These are phyloP conservation scores for Phytophthora sp. DNA, from an alignment of 352 stramenopile genomes.

Conservation along the genomic window DNA sequence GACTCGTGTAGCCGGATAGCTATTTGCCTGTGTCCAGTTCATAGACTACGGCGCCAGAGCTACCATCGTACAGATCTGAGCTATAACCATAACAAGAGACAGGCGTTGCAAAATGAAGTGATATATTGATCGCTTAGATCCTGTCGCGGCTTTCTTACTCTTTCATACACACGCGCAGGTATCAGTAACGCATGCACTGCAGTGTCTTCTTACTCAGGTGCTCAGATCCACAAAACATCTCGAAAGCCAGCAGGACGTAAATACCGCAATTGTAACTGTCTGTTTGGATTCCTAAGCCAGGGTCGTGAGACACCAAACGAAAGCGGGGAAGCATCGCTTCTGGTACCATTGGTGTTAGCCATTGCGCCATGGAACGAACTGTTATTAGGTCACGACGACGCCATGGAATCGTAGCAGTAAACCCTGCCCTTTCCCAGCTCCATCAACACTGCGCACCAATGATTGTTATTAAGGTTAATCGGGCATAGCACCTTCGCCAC, in stretches of 20 bases:
- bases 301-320: background rate
- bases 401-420: slow-evolving; percentile 6
- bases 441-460: slow-evolving; percentile 28
- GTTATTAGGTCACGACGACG: background rate
- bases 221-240: too few species aligned
- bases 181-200: too few species aligned
- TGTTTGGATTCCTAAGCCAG: slow-evolving; percentile 10
- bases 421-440: background rate
- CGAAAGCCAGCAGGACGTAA: too few species aligned
- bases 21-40: background rate
- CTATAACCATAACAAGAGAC: background rate
- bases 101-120: too few species aligned
- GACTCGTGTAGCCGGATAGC: slow-evolving; percentile 6
- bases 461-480: slow-evolving; percentile 19
- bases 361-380: slow-evolving; percentile 7
- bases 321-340: background rate
- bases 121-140: too few species aligned
- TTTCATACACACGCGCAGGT: too few species aligned
- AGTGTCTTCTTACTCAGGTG: background rate
- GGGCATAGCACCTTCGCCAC: slow-evolving; percentile 8
- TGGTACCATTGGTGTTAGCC: background rate
- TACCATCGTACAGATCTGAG: background rate
- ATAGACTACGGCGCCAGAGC: background rate
- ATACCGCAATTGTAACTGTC: too few species aligned
- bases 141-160: too few species aligned